These are phyloP conservation scores for Eremochloa ophiuroides DNA, from an alignment of 176 grass and related monocot species.

Conservation along the genomic window DNA sequence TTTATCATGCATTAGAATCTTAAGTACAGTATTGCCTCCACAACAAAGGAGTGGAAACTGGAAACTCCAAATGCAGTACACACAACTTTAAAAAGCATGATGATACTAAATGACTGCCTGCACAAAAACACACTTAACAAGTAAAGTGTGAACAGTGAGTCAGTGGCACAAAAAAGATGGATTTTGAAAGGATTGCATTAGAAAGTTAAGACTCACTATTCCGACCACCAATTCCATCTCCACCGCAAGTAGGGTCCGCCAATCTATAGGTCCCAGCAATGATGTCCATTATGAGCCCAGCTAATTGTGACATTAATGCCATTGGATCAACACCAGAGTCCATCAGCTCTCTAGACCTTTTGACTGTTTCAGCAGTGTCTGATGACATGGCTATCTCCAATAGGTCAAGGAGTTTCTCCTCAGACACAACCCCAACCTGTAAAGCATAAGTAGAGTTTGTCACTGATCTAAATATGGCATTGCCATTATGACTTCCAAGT, in stretches of 20 bases:
- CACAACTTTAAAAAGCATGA: slow-evolving; percentile 6
- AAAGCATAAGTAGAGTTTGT: slow-evolving; percentile 31
- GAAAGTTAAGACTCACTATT: slow-evolving; percentile 68
- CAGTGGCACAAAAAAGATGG: not conserved
- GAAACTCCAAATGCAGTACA: not conserved
- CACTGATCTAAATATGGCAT: slow-evolving; percentile 15
- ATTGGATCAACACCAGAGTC: slow-evolving; percentile 97
- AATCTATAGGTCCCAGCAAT: slow-evolving; percentile 95
- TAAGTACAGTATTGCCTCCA: not conserved
- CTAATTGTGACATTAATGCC: slow-evolving; percentile 98
- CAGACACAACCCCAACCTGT: slow-evolving; percentile 92
- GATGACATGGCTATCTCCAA: slow-evolving; percentile 98
- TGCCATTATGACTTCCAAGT: slow-evolving; percentile 9
- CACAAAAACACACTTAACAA: slow-evolving; percentile 8
- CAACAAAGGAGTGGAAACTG: slow-evolving; percentile 10
- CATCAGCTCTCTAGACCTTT: slow-evolving; percentile 92
- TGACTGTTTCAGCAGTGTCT: slow-evolving; percentile 91
- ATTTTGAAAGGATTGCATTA: not conserved
- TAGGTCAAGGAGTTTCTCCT: slow-evolving; percentile 95
- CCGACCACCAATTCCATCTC: slow-evolving; percentile 66
- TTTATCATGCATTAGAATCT: slow-evolving; percentile 11
- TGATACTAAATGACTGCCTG: not conserved
- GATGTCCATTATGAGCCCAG: slow-evolving; percentile 98
- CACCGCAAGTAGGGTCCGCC: slow-evolving; percentile 56
- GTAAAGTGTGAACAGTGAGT: slow-evolving; percentile 5